Evolutionary conservation across 495 filamentous ascomycete species (phyloP).

Genomic region (Aspergillus bridgeri): DNA sequence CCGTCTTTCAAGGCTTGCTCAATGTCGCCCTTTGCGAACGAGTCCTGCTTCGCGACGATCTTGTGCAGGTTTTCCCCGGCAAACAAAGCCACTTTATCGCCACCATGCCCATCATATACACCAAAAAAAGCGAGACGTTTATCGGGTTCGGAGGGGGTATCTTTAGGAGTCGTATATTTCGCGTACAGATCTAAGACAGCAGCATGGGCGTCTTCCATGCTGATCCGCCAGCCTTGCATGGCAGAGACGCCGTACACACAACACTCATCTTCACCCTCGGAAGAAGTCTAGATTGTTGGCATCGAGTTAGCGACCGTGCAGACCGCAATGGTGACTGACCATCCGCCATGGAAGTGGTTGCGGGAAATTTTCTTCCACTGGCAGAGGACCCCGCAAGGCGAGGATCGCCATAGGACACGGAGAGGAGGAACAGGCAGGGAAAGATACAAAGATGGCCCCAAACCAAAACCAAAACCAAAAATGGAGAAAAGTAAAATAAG

Average conservation of each 20-base stretch:
- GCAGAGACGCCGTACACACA: conserved; percentile 90
- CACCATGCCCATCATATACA: conserved; percentile 96
- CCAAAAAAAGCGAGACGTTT: conserved; percentile 90
- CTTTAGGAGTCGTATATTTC: conserved; percentile 49
- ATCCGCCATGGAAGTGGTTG: conserved; percentile 8
- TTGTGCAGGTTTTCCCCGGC: conserved; percentile 90
- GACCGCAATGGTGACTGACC: conserved; percentile 10
- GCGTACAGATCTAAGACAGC: conserved; percentile 82
- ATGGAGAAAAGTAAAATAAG: too few species aligned
- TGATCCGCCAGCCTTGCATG: conserved; percentile 99
- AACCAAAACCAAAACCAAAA: too few species aligned
- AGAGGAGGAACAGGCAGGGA: conserved; percentile 9
- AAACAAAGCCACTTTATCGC: conserved; percentile 92
- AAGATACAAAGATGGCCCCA: too few species aligned
- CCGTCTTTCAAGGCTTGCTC: conserved; percentile 97
- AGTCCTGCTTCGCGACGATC: conserved; percentile 89
- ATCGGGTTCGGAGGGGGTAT: conserved; percentile 59
- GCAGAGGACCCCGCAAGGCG: conserved; percentile 22
- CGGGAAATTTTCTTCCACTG: conserved; percentile 17
- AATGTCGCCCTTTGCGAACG: conserved; percentile 85
- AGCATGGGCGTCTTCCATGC: conserved; percentile 97
- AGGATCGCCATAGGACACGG: conserved; percentile 13
- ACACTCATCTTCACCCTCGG: conserved; percentile 87
- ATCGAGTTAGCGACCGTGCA: conserved; percentile 3
- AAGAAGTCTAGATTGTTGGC: conserved; percentile 62